Conservation (phyloP, 1,284 basidiomycete genomes). For the Boletellus deceptivus region DNA sequence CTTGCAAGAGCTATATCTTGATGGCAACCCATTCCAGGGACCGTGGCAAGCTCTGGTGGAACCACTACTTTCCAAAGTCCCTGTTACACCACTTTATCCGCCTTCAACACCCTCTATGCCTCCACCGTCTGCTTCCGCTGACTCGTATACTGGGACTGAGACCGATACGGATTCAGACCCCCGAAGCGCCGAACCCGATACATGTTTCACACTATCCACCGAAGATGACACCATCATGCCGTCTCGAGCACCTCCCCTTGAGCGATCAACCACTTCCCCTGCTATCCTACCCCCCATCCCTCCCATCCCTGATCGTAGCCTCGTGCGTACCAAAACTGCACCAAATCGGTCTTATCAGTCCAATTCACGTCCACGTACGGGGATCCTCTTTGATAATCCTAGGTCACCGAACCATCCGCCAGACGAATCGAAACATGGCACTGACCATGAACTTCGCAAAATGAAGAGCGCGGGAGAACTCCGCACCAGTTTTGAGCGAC, state of each 20-base stretch:
- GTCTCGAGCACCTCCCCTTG: slow-evolving; percentile 51
- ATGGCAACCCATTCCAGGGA: slow-evolving; percentile 91
- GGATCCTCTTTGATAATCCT: slow-evolving; percentile 14
- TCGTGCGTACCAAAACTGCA: slow-evolving; percentile 66
- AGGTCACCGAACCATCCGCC: slow-evolving; percentile 31
- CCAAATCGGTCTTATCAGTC: slow-evolving; percentile 63
- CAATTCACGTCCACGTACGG: slow-evolving; percentile 39
- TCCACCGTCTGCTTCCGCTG: slow-evolving; percentile 44
- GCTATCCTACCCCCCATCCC: slow-evolving; percentile 29
- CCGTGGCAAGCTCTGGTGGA: slow-evolving; percentile 89
- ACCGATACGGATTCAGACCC: slow-evolving; percentile 58
- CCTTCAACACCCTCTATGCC: slow-evolving; percentile 64
- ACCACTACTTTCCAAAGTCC: slow-evolving; percentile 66
- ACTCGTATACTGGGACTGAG: slow-evolving; percentile 42
- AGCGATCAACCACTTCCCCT: slow-evolving; percentile 50
- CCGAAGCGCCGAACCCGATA: slow-evolving; percentile 37
- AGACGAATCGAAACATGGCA: slow-evolving; percentile 41
- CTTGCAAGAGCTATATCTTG: slow-evolving; percentile 85
- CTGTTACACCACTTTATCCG: slow-evolving; percentile 61
- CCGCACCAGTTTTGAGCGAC: slow-evolving; percentile 44
- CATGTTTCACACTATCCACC: slow-evolving; percentile 27
- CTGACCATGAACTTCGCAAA: slow-evolving; percentile 66
- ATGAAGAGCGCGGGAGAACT: slow-evolving; percentile 89
- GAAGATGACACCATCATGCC: slow-evolving; percentile 74
- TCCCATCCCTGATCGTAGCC: slow-evolving; percentile 39